Evolutionary conservation across 2,329 filamentous ascomycete genomes (phyloP), one percentile per base, ranked within the genome.

Genomic region (Epichloe hybrida): DNA sequence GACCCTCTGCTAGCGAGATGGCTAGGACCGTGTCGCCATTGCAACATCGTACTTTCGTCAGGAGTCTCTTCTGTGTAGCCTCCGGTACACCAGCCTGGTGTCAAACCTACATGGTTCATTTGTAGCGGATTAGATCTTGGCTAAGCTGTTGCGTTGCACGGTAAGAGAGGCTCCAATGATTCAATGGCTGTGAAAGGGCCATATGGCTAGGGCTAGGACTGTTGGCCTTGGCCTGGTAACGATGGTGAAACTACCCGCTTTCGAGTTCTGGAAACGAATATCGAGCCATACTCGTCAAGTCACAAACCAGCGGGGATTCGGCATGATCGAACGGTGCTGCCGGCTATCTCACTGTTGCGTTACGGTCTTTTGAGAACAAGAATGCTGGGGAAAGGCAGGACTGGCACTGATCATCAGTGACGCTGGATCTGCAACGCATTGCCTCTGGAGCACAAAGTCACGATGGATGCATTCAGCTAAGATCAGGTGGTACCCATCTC

Each of bases 401-500:
- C 38, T 27, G 20, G 4, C 34, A 43, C 27, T 27, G 20, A 15
- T 20, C 31, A 43, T 17, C 34, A n/a, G 17, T 43, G 13, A 34
- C 20, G 15, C 40, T 27, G 34, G 48, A 21, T 35, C 27, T 44
- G 35, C 21, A 38, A 37, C n/a, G 15, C 27, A 8, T 49, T 31
- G 48, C 36, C 39, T 20, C 48, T 27, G 42, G 42, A 31, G 39
- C 31, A 37, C 34, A 43, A 27, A 36, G 35, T 23, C 35, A 23
- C 9, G n/a, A 34, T 46, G 2, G 20, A 42, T 35, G 49, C 45
- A 48, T 48, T 38, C 41, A 42, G 20, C 20, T 36, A 9, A 52
- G 50, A 52, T 52, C 50, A 41, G 50, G 40, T 52, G 41, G 40
- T 43, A 49, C 46, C 23, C 15, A 41, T 46, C 41, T 52, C 31